Evolutionary conservation across 1,139 yeast species (phyloP).

Genomic region (Sugiyamaella xylanicola): DNA sequence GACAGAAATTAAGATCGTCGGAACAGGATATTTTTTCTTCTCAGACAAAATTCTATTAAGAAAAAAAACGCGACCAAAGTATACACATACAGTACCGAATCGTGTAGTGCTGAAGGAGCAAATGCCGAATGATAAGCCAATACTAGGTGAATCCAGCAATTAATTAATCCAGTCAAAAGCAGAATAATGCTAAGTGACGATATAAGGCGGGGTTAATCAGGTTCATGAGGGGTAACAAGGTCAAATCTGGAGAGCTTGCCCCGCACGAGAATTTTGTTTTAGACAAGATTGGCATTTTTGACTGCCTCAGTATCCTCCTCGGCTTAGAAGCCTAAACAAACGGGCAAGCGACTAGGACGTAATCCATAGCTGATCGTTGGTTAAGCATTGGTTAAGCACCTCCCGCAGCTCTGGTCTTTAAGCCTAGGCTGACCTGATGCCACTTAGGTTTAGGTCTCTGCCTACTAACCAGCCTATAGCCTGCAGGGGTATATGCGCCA

Average conservation of each 20-base stretch:
- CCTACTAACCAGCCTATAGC: not conserved
- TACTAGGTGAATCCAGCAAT: not conserved
- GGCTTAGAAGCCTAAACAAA: not conserved
- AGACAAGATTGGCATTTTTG: not conserved
- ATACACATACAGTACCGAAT: not conserved
- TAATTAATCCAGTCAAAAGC: not conserved
- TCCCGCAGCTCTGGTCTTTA: not conserved
- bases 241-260: not conserved
- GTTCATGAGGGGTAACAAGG: not conserved
- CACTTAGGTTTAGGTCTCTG: constrained; percentile 2
- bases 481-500: constrained; percentile 6
- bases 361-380: not conserved
- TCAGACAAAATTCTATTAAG: not conserved
- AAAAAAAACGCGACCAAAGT: not conserved
- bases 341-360: not conserved
- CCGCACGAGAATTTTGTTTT: not conserved
- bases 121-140: not conserved
- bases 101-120: not conserved
- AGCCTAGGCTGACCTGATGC: not conserved
- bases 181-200: not conserved
- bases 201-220: constrained; percentile 1
- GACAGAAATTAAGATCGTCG: not conserved
- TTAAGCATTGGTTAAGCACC: too few species aligned
- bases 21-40: not conserved
- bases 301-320: not conserved